Evolutionary conservation across 139 green algal genomes (phyloP), one percentile per base, ranked within the genome.

Genomic region (Ulvella scutata): DNA sequence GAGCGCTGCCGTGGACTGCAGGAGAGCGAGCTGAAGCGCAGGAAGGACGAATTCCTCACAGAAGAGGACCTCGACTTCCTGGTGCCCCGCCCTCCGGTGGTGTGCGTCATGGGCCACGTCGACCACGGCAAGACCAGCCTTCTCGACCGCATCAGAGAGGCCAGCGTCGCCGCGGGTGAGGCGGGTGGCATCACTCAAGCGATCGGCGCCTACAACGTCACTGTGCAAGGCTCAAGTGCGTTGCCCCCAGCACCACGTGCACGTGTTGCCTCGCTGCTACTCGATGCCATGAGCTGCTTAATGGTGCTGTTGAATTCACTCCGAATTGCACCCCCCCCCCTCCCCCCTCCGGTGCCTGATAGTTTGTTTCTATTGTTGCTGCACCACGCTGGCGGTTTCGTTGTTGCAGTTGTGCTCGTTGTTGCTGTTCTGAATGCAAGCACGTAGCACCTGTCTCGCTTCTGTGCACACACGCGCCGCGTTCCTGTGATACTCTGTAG

Each of bases 21-120:
- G 73, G 59, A 29, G 73, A 10, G 61, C 21, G 78, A 83, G 3
- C 39, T 62, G 20, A 89, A 86, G 2, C 87, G 85, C 62, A 96
- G 95, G 80, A 83, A 80, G 31, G 76, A 43, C 6, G 86, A 92
- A 43, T 97, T 90, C 38, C 44, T 94, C 3, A 86, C 87, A 2
- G 86, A 93, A 37, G 88, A 92, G 38, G 94, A 98, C 72, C 28
- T 91, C 33, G 90, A 96, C 23, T 60, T 85, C 40, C 79, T 97
- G 40, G 75, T 84, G 74, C 9, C 82, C 0, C 79, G 92, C 4
- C 90, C 92, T 3, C 92, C 94, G 0, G 92, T 99, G 38, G 94
- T 98, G 10, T 97, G 92, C 17, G 91, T 99, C 43, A 98, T 99
- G 95, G 95, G 95, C 2, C 95, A 99, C 76, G 95, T 99, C 1